These are phyloP conservation scores for Fusarium ambrosium DNA, from an alignment of 2,329 filamentous ascomycete species.

Conservation along the genomic window DNA sequence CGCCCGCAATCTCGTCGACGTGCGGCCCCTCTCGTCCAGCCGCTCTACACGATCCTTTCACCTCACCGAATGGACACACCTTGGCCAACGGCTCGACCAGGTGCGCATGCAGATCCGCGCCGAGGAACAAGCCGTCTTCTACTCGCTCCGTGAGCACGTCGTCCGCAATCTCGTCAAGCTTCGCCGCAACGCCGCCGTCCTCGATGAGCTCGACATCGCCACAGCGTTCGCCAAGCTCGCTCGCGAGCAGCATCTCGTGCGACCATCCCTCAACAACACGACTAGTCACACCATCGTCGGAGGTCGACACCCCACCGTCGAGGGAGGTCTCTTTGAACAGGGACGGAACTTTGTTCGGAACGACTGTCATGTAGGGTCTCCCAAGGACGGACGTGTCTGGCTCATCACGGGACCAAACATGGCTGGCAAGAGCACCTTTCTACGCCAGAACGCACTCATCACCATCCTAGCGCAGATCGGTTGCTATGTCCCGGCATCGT, in stretches of 20 bases:
- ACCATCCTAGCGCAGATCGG: slow-evolving; percentile 94
- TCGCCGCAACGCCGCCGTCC: slow-evolving; percentile 87
- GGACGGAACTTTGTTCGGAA: slow-evolving; percentile 88
- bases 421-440: slow-evolving; percentile 96
- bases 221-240: slow-evolving; percentile 88
- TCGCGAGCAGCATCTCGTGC: slow-evolving; percentile 77
- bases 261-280: slow-evolving; percentile 78
- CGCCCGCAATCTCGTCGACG: slow-evolving; percentile 54
- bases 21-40: slow-evolving; percentile 75
- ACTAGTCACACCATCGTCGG: slow-evolving; percentile 82
- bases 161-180: slow-evolving; percentile 87
- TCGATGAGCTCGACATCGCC: slow-evolving; percentile 93
- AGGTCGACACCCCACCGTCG: slow-evolving; percentile 93
- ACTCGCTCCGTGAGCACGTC: slow-evolving; percentile 79
- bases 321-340: slow-evolving; percentile 82
- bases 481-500: slow-evolving; percentile 90
- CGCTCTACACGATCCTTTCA: slow-evolving; percentile 90
- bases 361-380: slow-evolving; percentile 84
- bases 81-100: slow-evolving; percentile 85
- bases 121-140: slow-evolving; percentile 88
- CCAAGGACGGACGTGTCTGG: slow-evolving; percentile 74
- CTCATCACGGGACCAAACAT: slow-evolving; percentile 91
- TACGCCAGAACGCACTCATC: slow-evolving; percentile 95
- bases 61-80: slow-evolving; percentile 82
- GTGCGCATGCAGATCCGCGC: slow-evolving; percentile 81